Evolutionary conservation across 345 rosid genomes (phyloP), one percentile per base, ranked within the genome.

Genomic region (Eucalyptus sideroxylon): DNA sequence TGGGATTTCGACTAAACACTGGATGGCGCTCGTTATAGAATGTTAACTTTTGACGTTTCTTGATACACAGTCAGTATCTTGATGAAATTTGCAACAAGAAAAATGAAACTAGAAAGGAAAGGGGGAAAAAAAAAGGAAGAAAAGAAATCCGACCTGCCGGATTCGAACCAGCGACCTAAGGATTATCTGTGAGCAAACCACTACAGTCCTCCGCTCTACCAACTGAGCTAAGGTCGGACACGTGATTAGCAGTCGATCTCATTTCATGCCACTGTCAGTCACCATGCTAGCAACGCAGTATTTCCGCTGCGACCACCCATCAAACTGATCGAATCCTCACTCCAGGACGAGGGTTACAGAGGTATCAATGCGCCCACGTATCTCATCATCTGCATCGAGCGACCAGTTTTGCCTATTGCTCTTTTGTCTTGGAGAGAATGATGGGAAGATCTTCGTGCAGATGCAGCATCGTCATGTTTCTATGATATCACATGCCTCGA

Each of bases 171-270:
- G 93, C 93, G 94, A 93, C 91, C 91, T 90, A 90, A 90, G 91
- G 91, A 90, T 90, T 31, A 44, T 5, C 77, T 59, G 83, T 11
- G 47, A 77, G 47, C 11, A 37, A 37, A 77, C 83, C 45, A 94
- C 99, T 98, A 97, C 99, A 97, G 99, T 98, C 98, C 98, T 96
- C 99, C 99, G 99, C 99, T 96, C 99, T 98, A 86, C 98, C 99
- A 98, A 94, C 98, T 98, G 97, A 98, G 99, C 99, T 95, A 98
- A 97, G 98, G 98, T 95, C 98, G 97, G 98, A 12, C 7, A 27
- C 13, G 1, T 13, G 34, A 62, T 0, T 6, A 0, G 69, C 8
- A 6, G 2, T 62, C 34, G 31, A 27, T 9, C 69, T 60, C 16
- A 27, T 60, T 12, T 27, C 16, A 27, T 17, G 31, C 1, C 69